Evolutionary conservation across 2,329 filamentous ascomycete genomes (phyloP).

Genomic region (Biscogniauxia marginata): DNA sequence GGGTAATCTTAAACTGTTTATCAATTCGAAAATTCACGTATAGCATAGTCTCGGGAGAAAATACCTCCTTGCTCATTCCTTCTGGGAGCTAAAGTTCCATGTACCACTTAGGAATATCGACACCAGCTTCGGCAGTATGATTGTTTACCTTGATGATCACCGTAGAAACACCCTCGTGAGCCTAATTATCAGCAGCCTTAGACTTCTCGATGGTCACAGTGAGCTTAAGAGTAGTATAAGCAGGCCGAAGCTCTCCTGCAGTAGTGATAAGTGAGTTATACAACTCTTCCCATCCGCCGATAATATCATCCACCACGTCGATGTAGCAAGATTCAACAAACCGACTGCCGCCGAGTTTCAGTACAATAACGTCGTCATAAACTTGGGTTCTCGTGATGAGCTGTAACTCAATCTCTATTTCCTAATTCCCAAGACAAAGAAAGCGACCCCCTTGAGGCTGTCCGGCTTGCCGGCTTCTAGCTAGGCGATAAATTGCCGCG

Average conservation of each 20-base stretch:
- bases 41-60: no score
- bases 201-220: slow-evolving; percentile 9
- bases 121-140: slow-evolving; percentile 8
- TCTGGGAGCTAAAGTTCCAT: slow-evolving; percentile 12
- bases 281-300: slow-evolving; percentile 13
- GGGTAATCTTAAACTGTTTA: no score
- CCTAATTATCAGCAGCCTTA: slow-evolving; percentile 7
- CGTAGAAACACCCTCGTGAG: slow-evolving; percentile 5
- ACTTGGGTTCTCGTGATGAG: slow-evolving; percentile 63
- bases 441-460: slow-evolving; percentile 43
- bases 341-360: slow-evolving; percentile 45
- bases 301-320: slow-evolving; percentile 12
- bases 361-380: slow-evolving; percentile 56
- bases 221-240: slow-evolving; percentile 1
- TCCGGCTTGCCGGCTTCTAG: slow-evolving; percentile 41
- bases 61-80: slow-evolving; percentile 14
- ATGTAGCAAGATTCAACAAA: slow-evolving; percentile 6
- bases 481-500: slow-evolving; percentile 54
- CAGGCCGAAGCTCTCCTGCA: background rate
- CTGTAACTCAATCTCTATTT: slow-evolving; percentile 62
- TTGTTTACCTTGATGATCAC: slow-evolving; percentile 9
- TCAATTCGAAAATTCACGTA: no score
- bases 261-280: slow-evolving; percentile 8
- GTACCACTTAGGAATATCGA: slow-evolving; percentile 12
- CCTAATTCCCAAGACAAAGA: slow-evolving; percentile 53